Evolutionary conservation across 257 asterid species (phyloP), one percentile per base, ranked within the genome.

Genomic region (Primulina huaijiensis): DNA sequence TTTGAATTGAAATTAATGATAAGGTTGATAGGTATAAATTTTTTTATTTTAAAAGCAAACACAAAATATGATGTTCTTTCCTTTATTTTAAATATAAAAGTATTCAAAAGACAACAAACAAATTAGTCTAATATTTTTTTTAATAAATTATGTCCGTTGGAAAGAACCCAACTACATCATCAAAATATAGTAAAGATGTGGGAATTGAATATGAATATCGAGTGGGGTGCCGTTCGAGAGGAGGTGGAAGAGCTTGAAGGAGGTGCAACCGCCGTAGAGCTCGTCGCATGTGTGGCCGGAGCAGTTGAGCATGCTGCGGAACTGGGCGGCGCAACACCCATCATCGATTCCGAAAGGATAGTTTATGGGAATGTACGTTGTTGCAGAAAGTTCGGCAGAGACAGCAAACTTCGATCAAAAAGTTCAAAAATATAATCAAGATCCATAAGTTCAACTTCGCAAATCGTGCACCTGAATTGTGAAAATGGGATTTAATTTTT

Each of bases 251-350:
- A 87, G 81, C 78, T 85, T 89, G 84, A 92, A 92, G 0, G 96
- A 86, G 33, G 90, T 86, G 79, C 98, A 92, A 25, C 81, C 65
- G 0, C 88, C 74, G 78, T 89, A 92, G 3, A 92, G 85, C 78
- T 92, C 96, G 77, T 86, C 92, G 65, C 98, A 92, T 0, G 98
- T 74, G 78, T 90, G 97, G 11, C 91, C 97, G 6, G 95, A 83
- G 83, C 98, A 92, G 84, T 92, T 90, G 34, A 92, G 83, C 92
- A 84, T 88, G 82, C 33, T 83, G 33, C 84, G 83, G 80, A 82
- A 88, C 53, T 81, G 90, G 1, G 91, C 72, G 6, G 96, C 84
- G 12, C 98, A 97, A 65, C 97, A 92, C n/a, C 98, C 98, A 2
- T 90, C 95, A 75, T 92, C 98, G 14, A 92, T 84, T 78, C 83